Base-by-base conservation (phyloP, 2,329 filamentous ascomycete species). In the Biscogniauxia marginata region DNA sequence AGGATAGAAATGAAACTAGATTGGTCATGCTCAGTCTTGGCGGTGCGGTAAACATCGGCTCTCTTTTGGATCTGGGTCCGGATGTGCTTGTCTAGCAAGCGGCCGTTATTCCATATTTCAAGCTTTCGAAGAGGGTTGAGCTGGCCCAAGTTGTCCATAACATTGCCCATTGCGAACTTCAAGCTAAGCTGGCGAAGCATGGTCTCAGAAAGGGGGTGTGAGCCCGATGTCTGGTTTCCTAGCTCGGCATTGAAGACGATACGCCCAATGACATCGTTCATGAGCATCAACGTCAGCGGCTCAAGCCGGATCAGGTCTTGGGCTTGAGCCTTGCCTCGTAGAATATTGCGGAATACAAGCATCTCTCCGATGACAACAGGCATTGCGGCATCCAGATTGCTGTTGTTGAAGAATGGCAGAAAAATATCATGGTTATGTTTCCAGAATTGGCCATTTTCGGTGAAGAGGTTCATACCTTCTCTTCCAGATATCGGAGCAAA, bases 221-320 rank as follows among this genome's bases (percentile, higher is more conserved):
- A 64, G 13, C 60, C 59, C 6, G 59, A 61, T 2, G 65, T 68
- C 54, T 71, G 70, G 20, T 68, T 70, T 7, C 63, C 63, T n/a
- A 72, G 55, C 22, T 70, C 63, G 2, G 67, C 59, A 39, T 70
- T 71, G 56, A 72, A 67, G 21, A 72, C 56, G 13, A 70, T 55
- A 6, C 63, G 64, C 43, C 69, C 69, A 18, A 68, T 70, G 34
- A 72, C 60, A 50, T 72, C 70, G 59, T 68, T 71, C 68, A 72
- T 70, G 48, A 71, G 63, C n/a, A 59, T 59, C 7, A 71, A 55
- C 1, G 56, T 52, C 4, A 71, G 45, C 4, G 70, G 64, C 52
- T 68, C 69, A 6, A 71, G 39, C 16, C 56, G 59, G 43, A 68
- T 61, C 11, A 63, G 25, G 7, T 54, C 56, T 8, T 60, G 61